Base-by-base conservation (phyloP, 805 yeast species). In the Candida insectalens region DNA sequence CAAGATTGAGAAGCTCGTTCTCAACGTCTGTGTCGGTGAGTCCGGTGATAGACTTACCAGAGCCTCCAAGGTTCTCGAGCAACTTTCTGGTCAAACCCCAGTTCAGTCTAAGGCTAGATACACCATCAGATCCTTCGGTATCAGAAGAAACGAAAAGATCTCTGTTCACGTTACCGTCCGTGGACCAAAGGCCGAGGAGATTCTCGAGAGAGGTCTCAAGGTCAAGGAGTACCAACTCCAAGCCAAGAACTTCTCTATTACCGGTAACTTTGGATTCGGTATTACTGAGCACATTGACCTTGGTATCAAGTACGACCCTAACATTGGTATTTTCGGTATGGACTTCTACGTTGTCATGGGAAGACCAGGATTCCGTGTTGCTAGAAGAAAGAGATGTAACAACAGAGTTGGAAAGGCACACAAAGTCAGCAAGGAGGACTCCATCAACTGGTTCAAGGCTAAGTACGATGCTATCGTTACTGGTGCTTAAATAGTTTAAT, bases 241-340 rank as follows among this genome's bases (percentile, higher is more conserved):
- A 65, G 71, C 69, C 64, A 84, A 71, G 69, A 92, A 92, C 94
- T 92, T 92, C 79, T 84, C 96, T 60, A 85, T 77, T 59, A 89
- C 97, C 62, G 98, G 98, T 75, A 92, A 92, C 96, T 92, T 92
- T 62, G 98, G 98, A 77, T 92, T 92, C 81, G 98, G 98, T 82
- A 80, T 92, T 66, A 82, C 83, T 57, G 98, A 92, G 79, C 98
- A 92, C 80, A 92, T 92, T 61, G 98, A 92, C 71, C 81, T 92
- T 69, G 98, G 98, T 78, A 92, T 92, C 82, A 92, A 92, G 78
- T 92, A 92, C 76, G 98, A 92, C 71, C 98, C 98, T 71, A 77
- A 83, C 63, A 92, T 92, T 62, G 97, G 97, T 69, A 92, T 92
- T 67, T 92, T 89, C 92, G 98, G 98, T 81, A 92, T 83, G 94